Evolutionary conservation across 192 early-diverging fungal genomes (phyloP).

Genomic region (Phycomyces blakesleeanus): DNA sequence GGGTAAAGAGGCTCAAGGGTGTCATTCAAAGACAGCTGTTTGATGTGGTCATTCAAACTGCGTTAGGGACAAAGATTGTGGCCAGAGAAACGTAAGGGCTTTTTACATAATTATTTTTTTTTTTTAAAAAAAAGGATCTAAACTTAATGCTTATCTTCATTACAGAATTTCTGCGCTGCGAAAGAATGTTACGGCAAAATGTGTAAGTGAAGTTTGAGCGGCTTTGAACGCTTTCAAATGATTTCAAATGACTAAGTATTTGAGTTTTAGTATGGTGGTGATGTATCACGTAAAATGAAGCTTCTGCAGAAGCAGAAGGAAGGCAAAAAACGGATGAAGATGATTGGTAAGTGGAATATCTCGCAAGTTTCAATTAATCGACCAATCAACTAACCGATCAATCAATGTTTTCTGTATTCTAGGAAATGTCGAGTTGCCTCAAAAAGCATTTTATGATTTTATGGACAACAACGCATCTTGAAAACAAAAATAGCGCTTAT

Average conservation of each 20-base stretch:
- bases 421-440: conserved; percentile 86
- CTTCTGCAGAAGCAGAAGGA: conserved; percentile 92
- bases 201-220: conserved; percentile 45
- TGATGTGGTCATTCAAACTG: conserved; percentile 91
- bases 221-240: not conserved
- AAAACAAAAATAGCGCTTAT: not conserved
- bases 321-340: conserved; percentile 91
- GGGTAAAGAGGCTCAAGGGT: conserved; percentile 76
- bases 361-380: not conserved
- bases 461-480: conserved; percentile 44
- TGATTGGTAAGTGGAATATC: conserved; percentile 51
- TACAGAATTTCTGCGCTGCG: conserved; percentile 72
- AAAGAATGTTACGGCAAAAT: conserved; percentile 97
- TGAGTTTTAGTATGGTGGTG: conserved; percentile 78
- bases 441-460: conserved; percentile 82
- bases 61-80: conserved; percentile 79
- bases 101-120: too few relatives aligned
- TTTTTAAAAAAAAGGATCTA: not conserved
- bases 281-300: conserved; percentile 97
- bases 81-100: conserved; percentile 71
- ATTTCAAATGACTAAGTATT: not conserved
- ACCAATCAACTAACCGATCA: too few relatives aligned
- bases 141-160: not conserved
- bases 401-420: conserved; percentile 21
- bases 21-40: conserved; percentile 86